Evolutionary conservation across 75 land plant genomes (phyloP).

Genomic region (Ceratopteris richardii): DNA sequence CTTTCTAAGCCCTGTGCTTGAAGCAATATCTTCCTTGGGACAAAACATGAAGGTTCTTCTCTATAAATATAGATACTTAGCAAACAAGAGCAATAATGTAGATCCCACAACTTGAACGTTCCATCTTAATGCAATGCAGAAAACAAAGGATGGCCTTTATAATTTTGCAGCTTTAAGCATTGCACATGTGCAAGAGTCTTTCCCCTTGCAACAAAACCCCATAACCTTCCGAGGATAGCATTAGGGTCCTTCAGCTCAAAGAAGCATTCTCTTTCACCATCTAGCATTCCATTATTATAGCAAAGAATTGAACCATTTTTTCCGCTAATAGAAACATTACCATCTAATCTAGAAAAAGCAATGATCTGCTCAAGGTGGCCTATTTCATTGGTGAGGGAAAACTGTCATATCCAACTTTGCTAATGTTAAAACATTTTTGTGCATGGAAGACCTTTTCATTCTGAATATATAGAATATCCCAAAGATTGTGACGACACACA

Average conservation of each 20-base stretch:
- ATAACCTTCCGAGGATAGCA: conserved; percentile 61
- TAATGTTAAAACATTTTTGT: conserved; percentile 8
- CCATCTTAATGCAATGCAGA: conserved; percentile 80
- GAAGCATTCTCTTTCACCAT: neutral
- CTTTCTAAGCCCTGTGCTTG: neutral
- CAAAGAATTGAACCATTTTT: conserved; percentile 27
- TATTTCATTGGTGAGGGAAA: conserved; percentile 16
- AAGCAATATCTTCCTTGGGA: neutral
- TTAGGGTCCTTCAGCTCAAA: conserved; percentile 48
- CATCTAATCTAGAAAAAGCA: conserved; percentile 19
- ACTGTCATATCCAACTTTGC: conserved; percentile 9
- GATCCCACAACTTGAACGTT: conserved; percentile 74
- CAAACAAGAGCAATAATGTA: conserved; percentile 31
- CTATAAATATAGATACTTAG: conserved; percentile 30
- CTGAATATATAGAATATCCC: conserved; percentile 10
- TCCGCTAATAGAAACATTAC: conserved; percentile 19
- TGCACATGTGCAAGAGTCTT: conserved; percentile 39
- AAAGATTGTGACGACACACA: conserved; percentile 14
- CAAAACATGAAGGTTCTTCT: neutral
- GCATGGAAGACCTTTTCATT: neutral
- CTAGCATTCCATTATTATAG: neutral
- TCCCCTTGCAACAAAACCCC: conserved; percentile 76
- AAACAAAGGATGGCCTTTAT: conserved; percentile 30
- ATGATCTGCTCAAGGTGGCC: conserved; percentile 16
- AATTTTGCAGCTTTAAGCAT: conserved; percentile 38